phyloP scores from a whole-genome alignment of 2,329 filamentous ascomycete species.

The Escovopsis sp. region DNA sequence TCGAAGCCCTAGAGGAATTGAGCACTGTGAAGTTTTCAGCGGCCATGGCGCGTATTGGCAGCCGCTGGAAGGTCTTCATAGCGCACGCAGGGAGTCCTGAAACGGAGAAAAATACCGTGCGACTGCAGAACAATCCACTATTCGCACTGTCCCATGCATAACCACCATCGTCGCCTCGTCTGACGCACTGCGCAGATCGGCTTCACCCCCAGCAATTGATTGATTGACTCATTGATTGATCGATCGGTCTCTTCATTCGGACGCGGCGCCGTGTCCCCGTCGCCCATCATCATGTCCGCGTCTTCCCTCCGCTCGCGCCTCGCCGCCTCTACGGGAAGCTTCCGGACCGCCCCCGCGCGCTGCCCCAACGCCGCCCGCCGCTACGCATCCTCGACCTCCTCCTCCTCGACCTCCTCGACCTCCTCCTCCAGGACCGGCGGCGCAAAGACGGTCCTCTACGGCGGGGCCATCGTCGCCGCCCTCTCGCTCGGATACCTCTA shows the following conservation, averaged over 20 bases:
- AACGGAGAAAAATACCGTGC: too few species aligned
- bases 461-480: constrained; percentile 25
- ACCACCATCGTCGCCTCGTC: not conserved
- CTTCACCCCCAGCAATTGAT: too few species aligned
- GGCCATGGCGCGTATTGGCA: too few species aligned
- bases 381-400: not conserved
- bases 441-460: constrained; percentile 23
- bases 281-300: constrained; percentile 7
- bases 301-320: constrained; percentile 5
- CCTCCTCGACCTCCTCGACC: not conserved
- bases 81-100: too few species aligned
- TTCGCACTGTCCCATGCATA: not conserved
- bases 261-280: constrained; percentile 5
- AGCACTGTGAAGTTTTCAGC: too few species aligned
- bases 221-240: not conserved
- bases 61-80: too few species aligned
- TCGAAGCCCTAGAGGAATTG: too few species aligned
- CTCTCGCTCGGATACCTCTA: constrained; percentile 47
- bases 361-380: not conserved
- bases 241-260: constrained; percentile 3
- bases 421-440: not conserved
- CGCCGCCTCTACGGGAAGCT: not conserved
- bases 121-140: too few species aligned
- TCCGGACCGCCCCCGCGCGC: not conserved
- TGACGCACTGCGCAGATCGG: too few species aligned